Conservation (phyloP, 2,329 filamentous ascomycete genomes). For the Aspergillus novofumigatus region DNA sequence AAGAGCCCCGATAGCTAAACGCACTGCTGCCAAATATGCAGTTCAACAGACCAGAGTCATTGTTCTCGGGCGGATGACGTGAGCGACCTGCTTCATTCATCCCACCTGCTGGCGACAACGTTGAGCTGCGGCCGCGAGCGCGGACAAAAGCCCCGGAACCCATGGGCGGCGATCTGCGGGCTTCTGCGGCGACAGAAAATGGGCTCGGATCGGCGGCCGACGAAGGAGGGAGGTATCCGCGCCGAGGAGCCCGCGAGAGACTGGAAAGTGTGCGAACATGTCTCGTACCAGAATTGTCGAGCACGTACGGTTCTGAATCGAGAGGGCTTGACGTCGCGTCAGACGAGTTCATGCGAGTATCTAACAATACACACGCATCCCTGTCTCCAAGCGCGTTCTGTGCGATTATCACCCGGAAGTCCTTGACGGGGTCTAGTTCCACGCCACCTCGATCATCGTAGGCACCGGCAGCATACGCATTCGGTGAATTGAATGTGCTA, state of each 20-base stretch:
- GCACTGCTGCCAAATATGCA: slow-evolving; percentile 59
- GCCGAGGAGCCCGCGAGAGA: slow-evolving; percentile 32
- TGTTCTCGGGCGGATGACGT: slow-evolving; percentile 43
- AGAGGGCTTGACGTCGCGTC: slow-evolving; percentile 29
- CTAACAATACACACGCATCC: slow-evolving; percentile 45
- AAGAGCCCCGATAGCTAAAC: slow-evolving; percentile 55
- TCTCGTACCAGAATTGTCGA: slow-evolving; percentile 25
- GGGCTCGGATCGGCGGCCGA: slow-evolving; percentile 32
- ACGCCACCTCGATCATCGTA: slow-evolving; percentile 47
- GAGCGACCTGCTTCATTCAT: slow-evolving; percentile 33
- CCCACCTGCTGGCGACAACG: slow-evolving; percentile 34
- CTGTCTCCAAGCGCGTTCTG: slow-evolving; percentile 47
- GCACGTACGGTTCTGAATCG: slow-evolving; percentile 31
- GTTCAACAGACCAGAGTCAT: slow-evolving; percentile 51
- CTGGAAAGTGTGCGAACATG: slow-evolving; percentile 39
- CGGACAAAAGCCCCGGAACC: slow-evolving; percentile 39
- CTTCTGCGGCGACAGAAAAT: slow-evolving; percentile 28
- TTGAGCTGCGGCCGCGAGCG: slow-evolving; percentile 44
- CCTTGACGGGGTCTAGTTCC: slow-evolving; percentile 41
- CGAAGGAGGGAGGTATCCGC: slow-evolving; percentile 31
- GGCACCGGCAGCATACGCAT: slow-evolving; percentile 38
- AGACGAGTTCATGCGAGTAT: slow-evolving; percentile 32
- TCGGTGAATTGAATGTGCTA: slow-evolving; percentile 41
- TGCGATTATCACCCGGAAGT: slow-evolving; percentile 45
- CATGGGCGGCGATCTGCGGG: slow-evolving; percentile 29